These are phyloP conservation scores for Ramularia collo-cygni DNA, from an alignment of 2,329 filamentous ascomycete species.

Conservation along the genomic window DNA sequence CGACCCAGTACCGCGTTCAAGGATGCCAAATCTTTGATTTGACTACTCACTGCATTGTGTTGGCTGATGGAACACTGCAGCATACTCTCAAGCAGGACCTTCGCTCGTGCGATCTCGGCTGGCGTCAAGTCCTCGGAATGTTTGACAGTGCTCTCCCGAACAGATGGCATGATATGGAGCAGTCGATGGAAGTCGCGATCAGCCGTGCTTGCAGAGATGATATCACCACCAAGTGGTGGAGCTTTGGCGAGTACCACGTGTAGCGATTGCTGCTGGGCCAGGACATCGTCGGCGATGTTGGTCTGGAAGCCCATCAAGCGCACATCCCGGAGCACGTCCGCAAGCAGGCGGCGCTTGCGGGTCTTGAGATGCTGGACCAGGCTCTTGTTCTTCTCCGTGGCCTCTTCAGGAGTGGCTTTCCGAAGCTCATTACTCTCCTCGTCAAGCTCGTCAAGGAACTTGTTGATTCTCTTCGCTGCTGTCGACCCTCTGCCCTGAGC, in stretches of 20 bases:
- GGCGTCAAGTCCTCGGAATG: slow-evolving; percentile 80
- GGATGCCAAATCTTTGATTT: slow-evolving; percentile 2
- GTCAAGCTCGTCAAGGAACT: slow-evolving; percentile 47
- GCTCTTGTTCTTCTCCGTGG: slow-evolving; percentile 82
- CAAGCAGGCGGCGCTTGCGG: slow-evolving; percentile 82
- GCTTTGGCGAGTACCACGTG: slow-evolving; percentile 59
- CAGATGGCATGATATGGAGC: slow-evolving; percentile 63
- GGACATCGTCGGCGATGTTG: slow-evolving; percentile 67
- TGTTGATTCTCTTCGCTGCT: slow-evolving; percentile 8
- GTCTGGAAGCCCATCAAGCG: slow-evolving; percentile 84
- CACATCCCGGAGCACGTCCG: slow-evolving; percentile 75
- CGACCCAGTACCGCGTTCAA: slow-evolving; percentile 8
- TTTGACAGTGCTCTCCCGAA: slow-evolving; percentile 60
- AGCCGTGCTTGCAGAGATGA: slow-evolving; percentile 29
- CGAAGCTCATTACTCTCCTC: slow-evolving; percentile 65
- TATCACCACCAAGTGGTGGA: slow-evolving; percentile 24
- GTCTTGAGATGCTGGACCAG: slow-evolving; percentile 82
- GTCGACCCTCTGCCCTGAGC: not conserved
- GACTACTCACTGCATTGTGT: slow-evolving; percentile 7
- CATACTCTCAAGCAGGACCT: slow-evolving; percentile 81
- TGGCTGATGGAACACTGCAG: slow-evolving; percentile 43
- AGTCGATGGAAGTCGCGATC: slow-evolving; percentile 75
- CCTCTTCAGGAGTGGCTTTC: slow-evolving; percentile 71
- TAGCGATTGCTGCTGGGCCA: slow-evolving; percentile 66
- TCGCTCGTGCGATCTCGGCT: slow-evolving; percentile 70